Conservation (phyloP, 2,329 filamentous ascomycete species). For the Epichloe bromicola region DNA sequence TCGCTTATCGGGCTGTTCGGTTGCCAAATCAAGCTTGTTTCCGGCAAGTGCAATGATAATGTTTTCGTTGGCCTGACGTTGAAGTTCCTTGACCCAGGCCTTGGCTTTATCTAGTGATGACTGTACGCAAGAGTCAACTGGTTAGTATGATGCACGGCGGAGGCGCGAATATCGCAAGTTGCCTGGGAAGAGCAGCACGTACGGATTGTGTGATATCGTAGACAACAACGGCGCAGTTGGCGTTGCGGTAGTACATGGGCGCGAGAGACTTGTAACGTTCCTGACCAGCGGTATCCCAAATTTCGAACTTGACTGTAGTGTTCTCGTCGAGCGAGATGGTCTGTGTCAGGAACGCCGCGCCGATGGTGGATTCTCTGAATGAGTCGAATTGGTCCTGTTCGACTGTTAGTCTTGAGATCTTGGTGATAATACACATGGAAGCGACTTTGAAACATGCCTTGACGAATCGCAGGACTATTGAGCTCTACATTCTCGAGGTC, state of each 20-base stretch:
- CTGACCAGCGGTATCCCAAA: constrained; percentile 97
- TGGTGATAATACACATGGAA: background rate
- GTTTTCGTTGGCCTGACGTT: constrained; percentile 98
- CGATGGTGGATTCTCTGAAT: constrained; percentile 95
- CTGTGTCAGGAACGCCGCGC: constrained; percentile 96
- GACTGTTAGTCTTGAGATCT: background rate
- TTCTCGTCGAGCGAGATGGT: constrained; percentile 96
- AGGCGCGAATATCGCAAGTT: background rate
- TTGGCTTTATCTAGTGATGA: constrained; percentile 97
- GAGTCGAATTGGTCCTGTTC: constrained; percentile 91
- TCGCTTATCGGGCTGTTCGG: constrained; percentile 88
- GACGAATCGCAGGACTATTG: constrained; percentile 93
- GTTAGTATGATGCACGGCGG: background rate
- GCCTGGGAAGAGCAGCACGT: constrained; percentile 23
- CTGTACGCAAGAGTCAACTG: constrained; percentile 32
- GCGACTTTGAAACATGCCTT: constrained; percentile 51
- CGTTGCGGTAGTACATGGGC: constrained; percentile 99
- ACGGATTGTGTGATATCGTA: constrained; percentile 99
- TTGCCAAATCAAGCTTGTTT: constrained; percentile 95
- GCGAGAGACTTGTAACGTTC: constrained; percentile 98
- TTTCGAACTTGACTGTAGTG: constrained; percentile 99
- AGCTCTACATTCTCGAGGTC: constrained; percentile 53
- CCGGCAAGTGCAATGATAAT: constrained; percentile 97
- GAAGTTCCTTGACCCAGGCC: constrained; percentile 97
- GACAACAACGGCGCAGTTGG: constrained; percentile 97